These are phyloP conservation scores for Colletotrichum sp. DNA, from an alignment of 2,329 filamentous ascomycete species.

Conservation along the genomic window DNA sequence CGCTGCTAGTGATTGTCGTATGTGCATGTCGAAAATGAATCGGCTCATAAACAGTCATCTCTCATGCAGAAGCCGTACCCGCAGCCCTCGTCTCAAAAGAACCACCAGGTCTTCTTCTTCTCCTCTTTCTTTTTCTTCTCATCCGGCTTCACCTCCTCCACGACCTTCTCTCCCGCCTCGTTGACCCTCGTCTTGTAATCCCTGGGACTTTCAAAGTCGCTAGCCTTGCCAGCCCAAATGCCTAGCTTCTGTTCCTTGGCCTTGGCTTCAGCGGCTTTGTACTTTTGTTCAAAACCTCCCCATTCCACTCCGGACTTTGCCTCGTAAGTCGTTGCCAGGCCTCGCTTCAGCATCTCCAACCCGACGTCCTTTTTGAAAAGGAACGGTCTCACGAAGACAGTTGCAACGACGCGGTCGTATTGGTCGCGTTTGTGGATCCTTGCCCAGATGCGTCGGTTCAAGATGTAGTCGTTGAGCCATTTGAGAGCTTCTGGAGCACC, in stretches of 20 bases:
- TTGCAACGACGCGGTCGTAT: slow-evolving; percentile 89
- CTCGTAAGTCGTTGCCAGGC: slow-evolving; percentile 91
- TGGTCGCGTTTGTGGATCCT: slow-evolving; percentile 87
- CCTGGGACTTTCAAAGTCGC: slow-evolving; percentile 79
- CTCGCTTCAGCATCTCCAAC: slow-evolving; percentile 84
- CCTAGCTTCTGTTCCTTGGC: slow-evolving; percentile 71
- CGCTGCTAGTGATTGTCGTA: neutral
- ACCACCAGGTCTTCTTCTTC: slow-evolving; percentile 2
- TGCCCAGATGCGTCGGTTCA: slow-evolving; percentile 77
- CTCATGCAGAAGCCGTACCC: neutral
- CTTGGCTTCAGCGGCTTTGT: slow-evolving; percentile 68
- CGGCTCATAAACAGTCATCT: neutral
- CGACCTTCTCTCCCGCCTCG: slow-evolving; percentile 15
- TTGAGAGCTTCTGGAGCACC: slow-evolving; percentile 79
- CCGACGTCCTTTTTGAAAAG: slow-evolving; percentile 81
- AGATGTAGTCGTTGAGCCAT: slow-evolving; percentile 79
- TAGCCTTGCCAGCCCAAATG: slow-evolving; percentile 74
- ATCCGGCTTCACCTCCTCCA: neutral
- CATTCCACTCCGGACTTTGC: slow-evolving; percentile 90
- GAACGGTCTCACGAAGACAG: slow-evolving; percentile 75
- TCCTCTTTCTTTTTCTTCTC: neutral
- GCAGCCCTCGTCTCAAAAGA: neutral
- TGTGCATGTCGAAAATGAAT: neutral
- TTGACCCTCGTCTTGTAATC: slow-evolving; percentile 75
- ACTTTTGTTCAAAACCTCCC: slow-evolving; percentile 70